Base-by-base conservation (phyloP, 2,329 filamentous ascomycete genomes). In the Nemania diffusa region DNA sequence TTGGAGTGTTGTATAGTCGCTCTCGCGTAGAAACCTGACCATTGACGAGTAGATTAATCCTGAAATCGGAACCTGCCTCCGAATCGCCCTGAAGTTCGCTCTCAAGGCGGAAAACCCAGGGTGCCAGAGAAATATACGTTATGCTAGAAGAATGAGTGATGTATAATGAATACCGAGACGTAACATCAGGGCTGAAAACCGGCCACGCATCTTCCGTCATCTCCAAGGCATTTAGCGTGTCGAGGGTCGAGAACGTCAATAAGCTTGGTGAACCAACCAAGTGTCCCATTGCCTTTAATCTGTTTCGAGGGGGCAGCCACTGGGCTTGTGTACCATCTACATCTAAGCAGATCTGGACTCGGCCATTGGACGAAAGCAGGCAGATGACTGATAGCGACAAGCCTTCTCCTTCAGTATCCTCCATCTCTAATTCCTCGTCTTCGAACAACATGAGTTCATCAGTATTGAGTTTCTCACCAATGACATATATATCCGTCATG, bases 51-150 rank as follows among this genome's bases (percentile, higher is more conserved):
- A 90, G 80, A 44, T 88, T 85, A 55, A 91, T 83, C 70, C 88
- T 82, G 74, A 90, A 89, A 65, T 90, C 87, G 1, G 85, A 84
- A 3, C 88, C 88, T 2, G 85, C 84, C 65, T 87, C 84, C 1
- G 85, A 84, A 62, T 86, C 84, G 11, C 82, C 84, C 61, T 82
- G 81, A 17, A 91, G 80, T 78, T 91, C 88, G 56, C 84, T 83
- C 75, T 90, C 88, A 0, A 91, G 81, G 1, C 88, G 84, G 76
- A 88, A 90, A 3, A 90, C 84, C 88, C 88, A 91, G 1, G 87
- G 83, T 1, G 85, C 79, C 37, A 91, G 80, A 1, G 88, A 90
- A 13, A 91, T 78, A 65, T 84, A 86, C 0, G 85, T 88, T 71
- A 91, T 86, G 65, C 85, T 87, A 5, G 84, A 85, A 44, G 87